phyloP scores from a whole-genome alignment of 2,329 filamentous ascomycete genomes.

The Hysterium pulicare region DNA sequence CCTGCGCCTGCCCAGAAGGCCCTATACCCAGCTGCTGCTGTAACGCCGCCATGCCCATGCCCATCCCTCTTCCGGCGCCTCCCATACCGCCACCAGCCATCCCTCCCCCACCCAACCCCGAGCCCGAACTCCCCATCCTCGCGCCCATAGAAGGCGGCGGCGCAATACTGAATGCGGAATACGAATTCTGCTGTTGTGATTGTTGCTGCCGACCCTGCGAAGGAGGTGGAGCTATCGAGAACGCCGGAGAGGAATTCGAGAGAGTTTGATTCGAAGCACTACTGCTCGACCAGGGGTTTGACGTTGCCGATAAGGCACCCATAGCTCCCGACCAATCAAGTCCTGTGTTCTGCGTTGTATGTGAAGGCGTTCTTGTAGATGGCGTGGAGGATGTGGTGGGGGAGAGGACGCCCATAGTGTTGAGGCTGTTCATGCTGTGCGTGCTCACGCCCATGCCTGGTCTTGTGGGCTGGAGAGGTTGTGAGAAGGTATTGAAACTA shows the following conservation, averaged over 20 bases:
- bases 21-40: slow-evolving; percentile 9
- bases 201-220: slow-evolving; percentile 14
- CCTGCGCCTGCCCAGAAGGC: slow-evolving; percentile 23
- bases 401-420: slow-evolving; percentile 20
- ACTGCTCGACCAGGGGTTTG: slow-evolving; percentile 21
- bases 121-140: slow-evolving; percentile 10
- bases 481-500: slow-evolving; percentile 35
- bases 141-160: slow-evolving; percentile 28
- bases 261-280: slow-evolving; percentile 8
- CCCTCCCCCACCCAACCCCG: slow-evolving; percentile 4
- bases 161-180: slow-evolving; percentile 36
- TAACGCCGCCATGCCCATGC: slow-evolving; percentile 25
- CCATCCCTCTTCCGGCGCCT: slow-evolving; percentile 28
- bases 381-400: slow-evolving; percentile 11
- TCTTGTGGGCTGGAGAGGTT: slow-evolving; percentile 34
- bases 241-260: slow-evolving; percentile 33
- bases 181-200: slow-evolving; percentile 22
- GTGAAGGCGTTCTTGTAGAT: slow-evolving; percentile 17
- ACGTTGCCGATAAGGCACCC: slow-evolving; percentile 26
- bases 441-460: slow-evolving; percentile 30
- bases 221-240: slow-evolving; percentile 52
- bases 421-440: slow-evolving; percentile 19
- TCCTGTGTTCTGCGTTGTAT: slow-evolving; percentile 15
- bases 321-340: slow-evolving; percentile 16
- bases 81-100: too few species aligned